phyloP scores from a whole-genome alignment of 2,329 filamentous ascomycete species.

The Penicillium sp. region DNA sequence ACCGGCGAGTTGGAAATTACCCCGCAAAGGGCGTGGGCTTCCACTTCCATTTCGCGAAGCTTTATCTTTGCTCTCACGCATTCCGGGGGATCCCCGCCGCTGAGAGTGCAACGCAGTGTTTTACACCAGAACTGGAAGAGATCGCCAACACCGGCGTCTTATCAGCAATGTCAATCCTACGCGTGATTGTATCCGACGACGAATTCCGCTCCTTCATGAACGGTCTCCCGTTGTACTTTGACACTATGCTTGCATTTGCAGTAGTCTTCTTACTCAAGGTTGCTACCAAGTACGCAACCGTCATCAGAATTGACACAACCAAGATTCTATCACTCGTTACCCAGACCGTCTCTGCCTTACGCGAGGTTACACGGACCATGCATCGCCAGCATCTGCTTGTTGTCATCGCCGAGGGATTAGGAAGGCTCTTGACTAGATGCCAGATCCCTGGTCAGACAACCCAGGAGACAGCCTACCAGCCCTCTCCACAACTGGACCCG shows the following conservation, averaged over 20 bases:
- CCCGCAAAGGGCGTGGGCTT: conserved; percentile 46
- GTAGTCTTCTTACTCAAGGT: conserved; percentile 41
- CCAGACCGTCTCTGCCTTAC: conserved; percentile 19
- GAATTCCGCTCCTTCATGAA: conserved; percentile 35
- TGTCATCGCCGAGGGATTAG: conserved; percentile 26
- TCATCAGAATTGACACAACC: conserved; percentile 26
- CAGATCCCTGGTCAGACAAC: conserved; percentile 9
- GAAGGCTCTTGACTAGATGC: conserved; percentile 25
- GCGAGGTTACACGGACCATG: conserved; percentile 26
- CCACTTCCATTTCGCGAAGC: conserved; percentile 48
- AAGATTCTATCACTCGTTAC: conserved; percentile 25
- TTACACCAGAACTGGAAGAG: conserved; percentile 29
- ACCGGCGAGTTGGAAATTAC: conserved; percentile 39
- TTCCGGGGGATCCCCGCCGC: conserved; percentile 33
- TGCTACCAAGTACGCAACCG: conserved; percentile 30
- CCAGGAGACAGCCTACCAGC: conserved; percentile 21
- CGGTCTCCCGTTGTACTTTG: conserved; percentile 39
- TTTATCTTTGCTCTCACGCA: conserved; percentile 48
- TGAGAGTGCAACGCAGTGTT: conserved; percentile 6
- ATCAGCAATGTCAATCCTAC: conserved; percentile 36
- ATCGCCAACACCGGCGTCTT: conserved; percentile 39
- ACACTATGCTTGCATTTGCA: conserved; percentile 43
- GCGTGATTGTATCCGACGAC: conserved; percentile 33
- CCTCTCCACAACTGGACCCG: conserved; percentile 21
- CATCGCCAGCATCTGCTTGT: conserved; percentile 29